Evolutionary conservation across 2,329 filamentous ascomycete species (phyloP).

Genomic region (Chaetomium strumarium): DNA sequence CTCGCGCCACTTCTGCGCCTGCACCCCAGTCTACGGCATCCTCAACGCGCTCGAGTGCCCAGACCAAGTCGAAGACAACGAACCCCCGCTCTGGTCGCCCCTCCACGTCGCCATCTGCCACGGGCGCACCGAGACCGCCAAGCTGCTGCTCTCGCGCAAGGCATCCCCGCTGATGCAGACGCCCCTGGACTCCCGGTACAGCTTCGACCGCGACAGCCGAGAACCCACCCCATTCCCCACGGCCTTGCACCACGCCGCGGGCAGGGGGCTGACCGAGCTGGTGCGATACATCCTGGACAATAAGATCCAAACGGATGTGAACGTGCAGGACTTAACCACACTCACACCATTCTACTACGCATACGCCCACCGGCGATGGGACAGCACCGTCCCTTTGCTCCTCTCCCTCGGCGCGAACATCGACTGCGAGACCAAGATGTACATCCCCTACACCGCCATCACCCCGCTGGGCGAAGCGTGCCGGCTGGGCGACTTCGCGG

Average conservation of each 20-base stretch:
- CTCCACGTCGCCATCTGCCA: constrained; percentile 28
- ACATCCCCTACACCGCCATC: constrained; percentile 26
- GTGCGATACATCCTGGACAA: constrained; percentile 21
- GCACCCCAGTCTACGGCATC: constrained; percentile 18
- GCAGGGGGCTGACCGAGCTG: constrained; percentile 20
- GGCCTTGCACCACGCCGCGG: constrained; percentile 27
- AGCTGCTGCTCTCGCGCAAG: constrained; percentile 23
- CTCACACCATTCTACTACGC: constrained; percentile 28
- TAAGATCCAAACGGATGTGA: constrained; percentile 19
- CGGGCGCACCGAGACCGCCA: constrained; percentile 20
- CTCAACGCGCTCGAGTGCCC: constrained; percentile 21
- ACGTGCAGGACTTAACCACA: constrained; percentile 20
- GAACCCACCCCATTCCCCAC: constrained; percentile 10
- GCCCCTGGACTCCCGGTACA: not conserved
- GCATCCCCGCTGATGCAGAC: constrained; percentile 22
- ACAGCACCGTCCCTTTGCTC: constrained; percentile 24
- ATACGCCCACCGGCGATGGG: constrained; percentile 24
- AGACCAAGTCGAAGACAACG: not conserved
- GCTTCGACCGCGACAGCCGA: not conserved
- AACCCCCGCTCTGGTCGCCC: constrained; percentile 18
- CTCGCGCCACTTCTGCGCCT: constrained; percentile 22
- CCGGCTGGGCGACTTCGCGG: constrained; percentile 22
- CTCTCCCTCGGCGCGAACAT: constrained; percentile 26
- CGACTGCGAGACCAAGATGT: constrained; percentile 24
- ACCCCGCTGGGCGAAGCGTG: constrained; percentile 26